Evolutionary conservation across 176 grass and related monocot genomes (phyloP), one percentile per base, ranked within the genome.

Genomic region (bread wheat (Triticum aestivum)): DNA sequence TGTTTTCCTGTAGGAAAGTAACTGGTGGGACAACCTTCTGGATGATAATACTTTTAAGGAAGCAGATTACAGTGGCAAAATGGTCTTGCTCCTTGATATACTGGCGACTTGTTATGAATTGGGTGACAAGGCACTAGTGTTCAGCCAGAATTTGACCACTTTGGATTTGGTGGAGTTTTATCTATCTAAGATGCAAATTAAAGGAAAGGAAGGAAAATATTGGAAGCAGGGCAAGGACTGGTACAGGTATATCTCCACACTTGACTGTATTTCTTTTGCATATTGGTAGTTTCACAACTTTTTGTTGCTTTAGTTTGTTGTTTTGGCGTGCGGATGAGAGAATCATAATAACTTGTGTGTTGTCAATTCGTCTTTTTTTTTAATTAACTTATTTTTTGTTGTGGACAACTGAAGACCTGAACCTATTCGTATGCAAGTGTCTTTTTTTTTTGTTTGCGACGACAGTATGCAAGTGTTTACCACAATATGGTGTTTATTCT

Each of bases 151-250:
- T 83, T 88, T 98, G 75, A 72, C 90, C 24, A 98, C 97, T 83
- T 89, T 98, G 82, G 94, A 92, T 84, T 91, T 98, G 54, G 91
- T 98, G 47, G 97, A 98, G 67, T 90, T 92, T 61, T 98, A 92
- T 91, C 79, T 98, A 33, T 94, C 92, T 39, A 98, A 95, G 86
- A 34, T 98, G 77, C 90, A 84, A 66, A 83, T 88, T 54, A 98
- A 91, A 82, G 92, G 83, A 83, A 89, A 84, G 61, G 90, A 92
- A 85, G 87, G 91, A 35, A 98, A 98, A 86, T 74, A 77, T 56
- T 98, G 97, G 97, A 98, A 96, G 80, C 97, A 94, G 85, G 93
- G 93, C 26, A 98, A 94, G 84, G 93, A 98, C 87, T 98, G 97
- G 97, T 98, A 95, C 84, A 98, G 97, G 97, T 98, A 96, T 82